These are phyloP conservation scores for Penicillium vulpinum DNA, from an alignment of 2,329 filamentous ascomycete genomes.

Conservation along the genomic window DNA sequence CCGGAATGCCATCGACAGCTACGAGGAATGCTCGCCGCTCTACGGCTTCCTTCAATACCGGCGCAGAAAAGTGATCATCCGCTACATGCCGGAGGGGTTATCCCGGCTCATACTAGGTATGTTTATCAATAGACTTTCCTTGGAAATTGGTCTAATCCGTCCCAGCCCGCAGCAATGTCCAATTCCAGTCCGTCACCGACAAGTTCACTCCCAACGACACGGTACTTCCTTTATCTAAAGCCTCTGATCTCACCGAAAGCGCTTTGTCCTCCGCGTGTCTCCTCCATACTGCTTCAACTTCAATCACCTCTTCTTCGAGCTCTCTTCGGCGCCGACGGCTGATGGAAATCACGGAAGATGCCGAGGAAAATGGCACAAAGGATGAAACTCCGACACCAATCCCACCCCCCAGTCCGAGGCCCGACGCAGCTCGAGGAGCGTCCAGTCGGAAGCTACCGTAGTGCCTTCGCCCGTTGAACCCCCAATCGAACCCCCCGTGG, in stretches of 20 bases:
- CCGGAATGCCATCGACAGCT: slow-evolving; percentile 72
- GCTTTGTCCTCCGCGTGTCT: slow-evolving; percentile 86
- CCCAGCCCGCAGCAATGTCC: slow-evolving; percentile 75
- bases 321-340: slow-evolving; percentile 74
- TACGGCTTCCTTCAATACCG: slow-evolving; percentile 91
- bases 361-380: slow-evolving; percentile 69
- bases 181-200: slow-evolving; percentile 62
- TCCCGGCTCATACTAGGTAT: slow-evolving; percentile 90
- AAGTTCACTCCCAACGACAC: slow-evolving; percentile 84
- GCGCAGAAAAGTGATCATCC: slow-evolving; percentile 85
- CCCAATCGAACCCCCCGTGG: not conserved
- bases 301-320: slow-evolving; percentile 79
- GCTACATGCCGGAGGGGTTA: slow-evolving; percentile 86
- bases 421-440: slow-evolving; percentile 31
- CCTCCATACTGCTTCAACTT: slow-evolving; percentile 81
- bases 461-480: slow-evolving; percentile 26
- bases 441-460: slow-evolving; percentile 37
- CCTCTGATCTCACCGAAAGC: slow-evolving; percentile 81
- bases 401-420: slow-evolving; percentile 20
- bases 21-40: slow-evolving; percentile 81
- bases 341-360: slow-evolving; percentile 92
- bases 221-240: slow-evolving; percentile 70
- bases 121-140: slow-evolving; percentile 29
- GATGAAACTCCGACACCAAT: slow-evolving; percentile 40
- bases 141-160: slow-evolving; percentile 13